Percentiles rank a stretch among this genome's conserved stretches.
Evolutionary conservation across 176 grass and related monocot genomes (phyloP).

Genomic region (Phragmites australis): DNA sequence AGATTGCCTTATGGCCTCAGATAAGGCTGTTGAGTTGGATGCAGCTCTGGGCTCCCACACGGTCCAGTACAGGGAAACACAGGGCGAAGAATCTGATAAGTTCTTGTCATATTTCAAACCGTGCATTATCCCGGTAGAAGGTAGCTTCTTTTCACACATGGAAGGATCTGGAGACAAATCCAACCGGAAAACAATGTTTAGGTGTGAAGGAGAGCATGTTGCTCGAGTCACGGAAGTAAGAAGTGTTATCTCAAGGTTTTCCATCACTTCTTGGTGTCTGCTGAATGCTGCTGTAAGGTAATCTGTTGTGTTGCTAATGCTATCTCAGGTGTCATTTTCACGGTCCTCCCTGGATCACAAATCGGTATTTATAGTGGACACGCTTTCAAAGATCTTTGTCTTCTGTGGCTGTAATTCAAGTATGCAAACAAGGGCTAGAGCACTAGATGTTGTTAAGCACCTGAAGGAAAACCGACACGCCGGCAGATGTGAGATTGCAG

Average conservation of each 20-base stretch:
- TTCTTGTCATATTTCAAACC: conserved; percentile 96
- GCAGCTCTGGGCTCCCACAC: conserved; percentile 66
- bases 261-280: not conserved
- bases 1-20: conserved; percentile 61
- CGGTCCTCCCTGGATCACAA: conserved; percentile 74
- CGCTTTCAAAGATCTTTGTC: conserved; percentile 66
- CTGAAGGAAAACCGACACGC: conserved; percentile 69
- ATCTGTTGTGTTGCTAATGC: conserved; percentile 6
- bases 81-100: conserved; percentile 77
- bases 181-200: conserved; percentile 53
- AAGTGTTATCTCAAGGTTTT: conserved; percentile 3
- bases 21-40: conserved; percentile 82
- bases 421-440: conserved; percentile 72
- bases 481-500: conserved; percentile 65
- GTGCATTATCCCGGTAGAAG: conserved; percentile 73
- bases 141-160: conserved; percentile 49
- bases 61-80: conserved; percentile 74
- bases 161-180: conserved; percentile 37
- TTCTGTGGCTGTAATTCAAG: conserved; percentile 82
- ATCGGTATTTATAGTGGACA: conserved; percentile 75
- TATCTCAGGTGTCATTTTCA: conserved; percentile 54
- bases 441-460: conserved; percentile 81
- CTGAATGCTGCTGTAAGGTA: not conserved
- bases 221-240: conserved; percentile 73
- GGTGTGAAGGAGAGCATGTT: conserved; percentile 79